phyloP scores from a whole-genome alignment of 495 filamentous ascomycete genomes.

The Xylaria bambusicola region DNA sequence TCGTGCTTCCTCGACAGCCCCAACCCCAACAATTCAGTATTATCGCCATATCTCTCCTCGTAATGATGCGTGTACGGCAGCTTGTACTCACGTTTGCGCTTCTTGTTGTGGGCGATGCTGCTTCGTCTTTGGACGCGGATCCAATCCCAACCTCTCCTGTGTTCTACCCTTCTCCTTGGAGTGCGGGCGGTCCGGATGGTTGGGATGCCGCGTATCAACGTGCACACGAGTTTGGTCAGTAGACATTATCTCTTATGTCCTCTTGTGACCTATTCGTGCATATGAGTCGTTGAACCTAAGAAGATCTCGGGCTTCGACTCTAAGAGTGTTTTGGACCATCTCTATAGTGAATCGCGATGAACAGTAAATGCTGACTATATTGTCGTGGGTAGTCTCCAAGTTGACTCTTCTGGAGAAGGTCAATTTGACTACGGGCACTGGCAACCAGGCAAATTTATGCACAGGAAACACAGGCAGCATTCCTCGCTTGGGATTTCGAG shows the following conservation, averaged over 20 bases:
- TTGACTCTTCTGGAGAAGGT: slow-evolving; percentile 84
- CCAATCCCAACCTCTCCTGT: slow-evolving; percentile 46
- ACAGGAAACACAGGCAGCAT: slow-evolving; percentile 71
- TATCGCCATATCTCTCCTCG: too few species aligned
- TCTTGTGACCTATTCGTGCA: too few species aligned
- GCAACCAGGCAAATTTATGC: slow-evolving; percentile 72
- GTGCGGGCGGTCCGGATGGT: slow-evolving; percentile 57
- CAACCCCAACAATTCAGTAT: too few species aligned
- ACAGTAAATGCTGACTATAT: too few species aligned
- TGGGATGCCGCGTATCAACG: slow-evolving; percentile 82
- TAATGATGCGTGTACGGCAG: not conserved
- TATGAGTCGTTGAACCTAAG: too few species aligned
- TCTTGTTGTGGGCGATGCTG: slow-evolving; percentile 22
- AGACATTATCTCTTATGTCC: too few species aligned
- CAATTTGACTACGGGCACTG: slow-evolving; percentile 73
- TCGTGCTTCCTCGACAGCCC: too few species aligned
- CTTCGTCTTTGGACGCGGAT: slow-evolving; percentile 27
- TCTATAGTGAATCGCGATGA: too few species aligned
- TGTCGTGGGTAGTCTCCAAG: slow-evolving; percentile 49
- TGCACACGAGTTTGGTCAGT: slow-evolving; percentile 57
- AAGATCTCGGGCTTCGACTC: too few species aligned
- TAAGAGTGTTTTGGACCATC: too few species aligned
- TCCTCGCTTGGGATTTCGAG: slow-evolving; percentile 45
- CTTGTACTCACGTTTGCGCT: slow-evolving; percentile 22
- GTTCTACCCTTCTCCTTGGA: slow-evolving; percentile 77